Evolutionary conservation across 768 basidiomycete genomes (phyloP).

Genomic region (Tylopilus plumbeoviolaceoides): DNA sequence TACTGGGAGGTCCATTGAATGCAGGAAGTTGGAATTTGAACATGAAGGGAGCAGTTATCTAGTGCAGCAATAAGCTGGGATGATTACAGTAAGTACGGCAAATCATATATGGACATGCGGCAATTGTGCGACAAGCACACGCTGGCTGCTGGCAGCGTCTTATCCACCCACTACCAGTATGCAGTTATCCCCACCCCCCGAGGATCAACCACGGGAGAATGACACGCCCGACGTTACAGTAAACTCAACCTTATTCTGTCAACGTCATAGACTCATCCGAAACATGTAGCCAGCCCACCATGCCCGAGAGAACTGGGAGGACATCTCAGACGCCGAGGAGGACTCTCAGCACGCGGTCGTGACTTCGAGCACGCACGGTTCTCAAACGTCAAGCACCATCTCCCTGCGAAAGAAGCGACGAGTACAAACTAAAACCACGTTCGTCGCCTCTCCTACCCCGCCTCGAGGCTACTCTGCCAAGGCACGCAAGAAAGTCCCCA

Average conservation of each 20-base stretch:
- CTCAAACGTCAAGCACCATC: slow-evolving; percentile 13
- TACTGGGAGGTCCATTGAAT: neutral
- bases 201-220: neutral
- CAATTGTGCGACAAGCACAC: too few relatives aligned
- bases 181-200: slow-evolving; percentile 6
- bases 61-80: too few relatives aligned
- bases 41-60: too few relatives aligned
- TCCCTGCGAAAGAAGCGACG: slow-evolving; percentile 30
- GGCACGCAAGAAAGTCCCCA: slow-evolving; percentile 27
- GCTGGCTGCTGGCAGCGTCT: too few relatives aligned
- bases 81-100: too few relatives aligned
- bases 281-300: neutral
- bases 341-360: slow-evolving; percentile 6
- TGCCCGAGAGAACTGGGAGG: slow-evolving; percentile 33
- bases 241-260: neutral
- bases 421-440: slow-evolving; percentile 17
- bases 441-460: slow-evolving; percentile 17
- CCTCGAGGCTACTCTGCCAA: slow-evolving; percentile 16
- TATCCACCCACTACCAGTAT: slow-evolving; percentile 5
- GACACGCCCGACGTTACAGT: slow-evolving; percentile 4
- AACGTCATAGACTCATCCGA: neutral
- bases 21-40: too few relatives aligned
- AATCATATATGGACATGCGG: too few relatives aligned
- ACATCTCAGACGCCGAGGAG: slow-evolving; percentile 24
- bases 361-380: slow-evolving; percentile 3